Conservation (phyloP, 257 asterid species). For the Fraxinus americana region DNA sequence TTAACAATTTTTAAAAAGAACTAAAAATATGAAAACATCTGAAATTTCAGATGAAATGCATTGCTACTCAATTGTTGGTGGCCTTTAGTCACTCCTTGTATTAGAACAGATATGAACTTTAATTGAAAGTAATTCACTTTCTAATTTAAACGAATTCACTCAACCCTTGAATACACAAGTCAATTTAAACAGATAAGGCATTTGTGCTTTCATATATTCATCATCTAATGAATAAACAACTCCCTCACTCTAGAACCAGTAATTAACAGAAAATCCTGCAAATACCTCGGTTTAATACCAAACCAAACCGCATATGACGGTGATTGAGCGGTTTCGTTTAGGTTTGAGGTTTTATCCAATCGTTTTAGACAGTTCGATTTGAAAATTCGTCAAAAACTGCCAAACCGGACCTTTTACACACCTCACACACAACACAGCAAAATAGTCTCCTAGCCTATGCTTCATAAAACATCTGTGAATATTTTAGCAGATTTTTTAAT, state of each 20-base stretch:
- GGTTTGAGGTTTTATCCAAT: background rate
- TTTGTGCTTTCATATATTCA: too few relatives aligned
- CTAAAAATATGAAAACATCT: background rate
- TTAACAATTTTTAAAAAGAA: background rate
- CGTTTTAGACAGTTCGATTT: background rate
- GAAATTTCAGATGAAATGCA: too few relatives aligned
- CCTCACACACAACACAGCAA: background rate
- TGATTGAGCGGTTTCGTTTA: background rate
- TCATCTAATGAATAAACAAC: background rate
- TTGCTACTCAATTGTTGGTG: too few relatives aligned
- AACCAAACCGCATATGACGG: background rate
- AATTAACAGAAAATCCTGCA: background rate
- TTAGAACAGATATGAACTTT: background rate
- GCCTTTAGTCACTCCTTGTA: too few relatives aligned
- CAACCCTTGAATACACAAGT: background rate
- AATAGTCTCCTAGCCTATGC: background rate
- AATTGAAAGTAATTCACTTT: background rate
- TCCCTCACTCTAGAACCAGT: background rate
- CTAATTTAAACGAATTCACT: background rate
- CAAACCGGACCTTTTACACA: background rate
- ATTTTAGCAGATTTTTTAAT: too few relatives aligned
- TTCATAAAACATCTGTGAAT: conserved; percentile 14
- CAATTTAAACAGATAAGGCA: background rate
- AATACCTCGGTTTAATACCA: too few relatives aligned
- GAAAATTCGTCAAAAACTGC: too few relatives aligned